Percentiles rank a stretch among this genome's conserved stretches.
Evolutionary conservation across 148 eudicot species (phyloP).

Genomic region (Rhododendron henanense): DNA sequence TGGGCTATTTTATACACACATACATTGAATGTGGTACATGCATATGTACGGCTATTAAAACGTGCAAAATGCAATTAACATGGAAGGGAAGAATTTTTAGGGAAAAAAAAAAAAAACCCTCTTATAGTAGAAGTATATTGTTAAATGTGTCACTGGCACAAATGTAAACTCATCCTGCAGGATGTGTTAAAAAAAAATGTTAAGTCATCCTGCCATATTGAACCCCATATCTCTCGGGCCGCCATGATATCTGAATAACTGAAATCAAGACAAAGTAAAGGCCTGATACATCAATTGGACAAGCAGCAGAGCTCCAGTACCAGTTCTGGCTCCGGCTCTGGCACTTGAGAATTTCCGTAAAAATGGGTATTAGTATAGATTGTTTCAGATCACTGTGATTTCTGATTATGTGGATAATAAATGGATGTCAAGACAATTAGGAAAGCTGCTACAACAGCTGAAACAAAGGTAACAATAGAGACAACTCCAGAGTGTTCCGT

Average conservation of each 20-base stretch:
- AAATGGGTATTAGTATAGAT: slow-evolving; percentile 11
- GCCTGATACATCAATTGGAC: neutral
- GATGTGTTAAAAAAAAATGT: too few species aligned
- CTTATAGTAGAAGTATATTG: too few species aligned
- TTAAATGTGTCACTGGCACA: too few species aligned
- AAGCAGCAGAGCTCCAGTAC: neutral
- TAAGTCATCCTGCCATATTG: too few species aligned
- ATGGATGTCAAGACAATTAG: slow-evolving; percentile 50
- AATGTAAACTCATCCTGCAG: too few species aligned
- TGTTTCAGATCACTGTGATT: slow-evolving; percentile 17
- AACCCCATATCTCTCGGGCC: too few species aligned
- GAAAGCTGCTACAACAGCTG: slow-evolving; percentile 56
- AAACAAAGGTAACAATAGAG: slow-evolving; percentile 54
- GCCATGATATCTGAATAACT: too few species aligned
- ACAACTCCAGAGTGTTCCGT: slow-evolving; percentile 55
- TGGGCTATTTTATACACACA: neutral
- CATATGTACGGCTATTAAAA: neutral
- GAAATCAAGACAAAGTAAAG: neutral
- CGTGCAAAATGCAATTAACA: too few species aligned
- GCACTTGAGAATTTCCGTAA: neutral
- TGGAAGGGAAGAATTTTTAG: too few species aligned
- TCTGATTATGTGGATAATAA: slow-evolving; percentile 23
- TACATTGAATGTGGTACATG: neutral
- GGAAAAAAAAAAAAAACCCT: too few species aligned
- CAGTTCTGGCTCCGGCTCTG: neutral